Percentiles rank a stretch among this genome's conserved stretches.
Conservation (phyloP, 208 protist genomes). For the Trypanosoma scelopori region DNA sequence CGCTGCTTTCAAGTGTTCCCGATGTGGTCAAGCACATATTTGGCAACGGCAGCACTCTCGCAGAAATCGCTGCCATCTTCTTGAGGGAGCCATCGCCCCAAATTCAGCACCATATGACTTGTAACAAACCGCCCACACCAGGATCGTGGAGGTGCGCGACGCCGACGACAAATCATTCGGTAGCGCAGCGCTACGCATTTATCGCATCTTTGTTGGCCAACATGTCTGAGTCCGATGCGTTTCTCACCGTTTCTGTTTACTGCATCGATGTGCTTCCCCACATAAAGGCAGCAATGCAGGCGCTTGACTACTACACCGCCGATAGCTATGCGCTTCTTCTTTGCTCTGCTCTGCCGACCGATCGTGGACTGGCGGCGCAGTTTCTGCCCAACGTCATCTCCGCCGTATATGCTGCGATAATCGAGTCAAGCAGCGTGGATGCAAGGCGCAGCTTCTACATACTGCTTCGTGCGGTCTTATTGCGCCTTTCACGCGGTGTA, state of each 20-base stretch:
- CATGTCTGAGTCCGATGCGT: slow-evolving; percentile 48
- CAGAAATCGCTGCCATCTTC: slow-evolving; percentile 21
- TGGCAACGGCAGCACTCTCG: slow-evolving; percentile 17
- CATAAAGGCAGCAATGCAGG: slow-evolving; percentile 1
- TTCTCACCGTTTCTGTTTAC: slow-evolving; percentile 39
- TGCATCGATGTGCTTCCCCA: slow-evolving; percentile 30
- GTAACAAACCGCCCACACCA: background rate
- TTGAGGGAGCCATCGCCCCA: background rate
- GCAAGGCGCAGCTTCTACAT: slow-evolving; percentile 27
- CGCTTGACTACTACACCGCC: slow-evolving; percentile 21
- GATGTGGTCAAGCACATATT: slow-evolving; percentile 36
- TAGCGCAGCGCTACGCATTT: slow-evolving; percentile 35
- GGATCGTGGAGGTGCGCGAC: background rate
- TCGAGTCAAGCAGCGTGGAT: background rate
- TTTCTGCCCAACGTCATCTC: slow-evolving; percentile 35
- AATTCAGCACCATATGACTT: background rate
- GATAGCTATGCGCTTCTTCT: slow-evolving; percentile 36
- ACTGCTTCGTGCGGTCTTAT: slow-evolving; percentile 27
- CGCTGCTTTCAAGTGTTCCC: slow-evolving; percentile 26
- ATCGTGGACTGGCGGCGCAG: slow-evolving; percentile 20
- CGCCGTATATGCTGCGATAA: slow-evolving; percentile 29
- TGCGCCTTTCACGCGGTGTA: slow-evolving; percentile 20
- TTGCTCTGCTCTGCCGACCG: slow-evolving; percentile 30
- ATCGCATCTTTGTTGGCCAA: slow-evolving; percentile 41
- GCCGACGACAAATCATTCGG: background rate